Percentiles rank a stretch among this genome's conserved stretches.
phyloP scores from a whole-genome alignment of 2,329 filamentous ascomycete species.

The Davidsoniella eucalypti region DNA sequence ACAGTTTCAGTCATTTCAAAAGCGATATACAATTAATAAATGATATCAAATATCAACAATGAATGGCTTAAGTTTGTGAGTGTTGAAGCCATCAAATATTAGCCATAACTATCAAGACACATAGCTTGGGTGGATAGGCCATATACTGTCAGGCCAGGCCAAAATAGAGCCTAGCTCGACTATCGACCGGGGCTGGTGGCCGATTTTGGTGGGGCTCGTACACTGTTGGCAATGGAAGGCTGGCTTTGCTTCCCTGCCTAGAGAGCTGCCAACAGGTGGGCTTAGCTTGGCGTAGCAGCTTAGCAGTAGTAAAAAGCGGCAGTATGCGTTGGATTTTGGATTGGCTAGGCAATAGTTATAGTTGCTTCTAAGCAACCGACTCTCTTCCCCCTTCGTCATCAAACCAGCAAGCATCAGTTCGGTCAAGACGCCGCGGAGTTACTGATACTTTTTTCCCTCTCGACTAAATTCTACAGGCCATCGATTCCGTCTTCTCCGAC shows the following conservation, averaged over 20 bases:
- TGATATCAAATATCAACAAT: too few relatives aligned
- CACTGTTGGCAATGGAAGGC: slow-evolving; percentile 5
- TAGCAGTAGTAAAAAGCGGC: background rate
- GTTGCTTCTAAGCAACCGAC: too few relatives aligned
- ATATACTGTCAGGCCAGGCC: too few relatives aligned
- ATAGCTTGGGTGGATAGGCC: too few relatives aligned
- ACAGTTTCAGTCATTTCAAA: too few relatives aligned
- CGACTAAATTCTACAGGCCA: background rate
- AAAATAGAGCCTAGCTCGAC: background rate
- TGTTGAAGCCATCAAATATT: too few relatives aligned
- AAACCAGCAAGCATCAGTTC: slow-evolving; percentile 2
- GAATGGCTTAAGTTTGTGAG: too few relatives aligned
- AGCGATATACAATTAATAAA: too few relatives aligned
- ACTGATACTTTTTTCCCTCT: background rate
- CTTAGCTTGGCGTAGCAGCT: too few relatives aligned
- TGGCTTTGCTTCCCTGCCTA: slow-evolving; percentile 6
- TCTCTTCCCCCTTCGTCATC: slow-evolving; percentile 11
- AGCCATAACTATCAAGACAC: too few relatives aligned
- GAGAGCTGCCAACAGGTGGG: too few relatives aligned
- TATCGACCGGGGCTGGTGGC: background rate
- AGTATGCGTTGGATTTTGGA: slow-evolving; percentile 5
- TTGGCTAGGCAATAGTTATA: background rate
- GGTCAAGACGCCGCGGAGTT: background rate
- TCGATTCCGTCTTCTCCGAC: background rate
- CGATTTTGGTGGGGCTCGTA: slow-evolving; percentile 12